These are phyloP conservation scores for Rhizopogon vinicolor DNA, from an alignment of 768 basidiomycete species.

Conservation along the genomic window DNA sequence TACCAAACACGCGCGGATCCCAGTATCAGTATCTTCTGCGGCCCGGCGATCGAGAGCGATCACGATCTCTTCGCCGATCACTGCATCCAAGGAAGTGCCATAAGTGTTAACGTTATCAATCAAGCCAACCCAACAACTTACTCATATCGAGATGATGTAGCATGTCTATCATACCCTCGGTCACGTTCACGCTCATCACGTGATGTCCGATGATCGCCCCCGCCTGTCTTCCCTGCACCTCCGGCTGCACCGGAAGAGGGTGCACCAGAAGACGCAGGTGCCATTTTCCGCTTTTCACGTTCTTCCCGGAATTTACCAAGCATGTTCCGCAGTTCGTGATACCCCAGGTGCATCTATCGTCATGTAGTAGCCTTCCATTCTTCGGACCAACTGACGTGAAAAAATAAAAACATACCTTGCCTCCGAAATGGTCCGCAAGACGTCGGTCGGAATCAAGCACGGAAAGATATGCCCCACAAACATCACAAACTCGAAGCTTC, in stretches of 20 bases:
- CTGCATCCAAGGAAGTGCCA: constrained; percentile 25
- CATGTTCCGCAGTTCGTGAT: constrained; percentile 96
- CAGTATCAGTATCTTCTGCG: constrained; percentile 52
- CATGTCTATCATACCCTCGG: constrained; percentile 65
- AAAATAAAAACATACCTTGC: constrained; percentile 65
- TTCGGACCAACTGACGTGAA: constrained; percentile 10
- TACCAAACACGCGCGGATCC: background rate
- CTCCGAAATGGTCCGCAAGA: constrained; percentile 98
- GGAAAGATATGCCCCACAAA: constrained; percentile 98
- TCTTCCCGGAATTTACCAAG: constrained; percentile 87
- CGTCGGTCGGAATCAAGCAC: constrained; percentile 98
- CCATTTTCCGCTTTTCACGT: constrained; percentile 74
- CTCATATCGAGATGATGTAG: constrained; percentile 59
- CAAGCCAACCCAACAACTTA: constrained; percentile 33
- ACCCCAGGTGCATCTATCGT: constrained; percentile 94
- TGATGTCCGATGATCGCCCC: constrained; percentile 51
- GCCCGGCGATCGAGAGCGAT: constrained; percentile 70
- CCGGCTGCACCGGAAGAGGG: constrained; percentile 33
- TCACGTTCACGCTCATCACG: constrained; percentile 66
- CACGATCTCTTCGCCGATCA: constrained; percentile 67
- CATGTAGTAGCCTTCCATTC: constrained; percentile 23
- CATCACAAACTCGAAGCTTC: constrained; percentile 99
- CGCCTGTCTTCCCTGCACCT: constrained; percentile 35
- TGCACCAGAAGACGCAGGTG: constrained; percentile 36
- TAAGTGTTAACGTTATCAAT: constrained; percentile 17